Evolutionary conservation across 768 basidiomycete genomes (phyloP).

Genomic region (Xerocomellus chrysenteron): DNA sequence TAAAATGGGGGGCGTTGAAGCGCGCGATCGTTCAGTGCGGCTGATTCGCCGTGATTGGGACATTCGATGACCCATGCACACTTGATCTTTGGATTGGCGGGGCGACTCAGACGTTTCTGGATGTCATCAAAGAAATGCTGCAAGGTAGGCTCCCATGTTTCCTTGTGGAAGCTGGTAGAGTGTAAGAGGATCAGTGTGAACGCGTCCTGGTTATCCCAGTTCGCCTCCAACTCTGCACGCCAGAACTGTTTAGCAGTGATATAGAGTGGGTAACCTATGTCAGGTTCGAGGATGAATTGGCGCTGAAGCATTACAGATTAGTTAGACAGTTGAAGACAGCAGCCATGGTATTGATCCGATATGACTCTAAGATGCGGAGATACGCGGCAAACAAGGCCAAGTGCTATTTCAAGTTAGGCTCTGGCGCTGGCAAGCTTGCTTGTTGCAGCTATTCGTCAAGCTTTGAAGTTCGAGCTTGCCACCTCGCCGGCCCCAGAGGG

Average conservation of each 20-base stretch:
- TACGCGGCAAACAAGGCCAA: not conserved
- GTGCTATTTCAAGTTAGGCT: too few relatives aligned
- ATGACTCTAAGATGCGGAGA: not conserved
- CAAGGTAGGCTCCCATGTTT: constrained; percentile 67
- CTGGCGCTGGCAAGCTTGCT: too few relatives aligned
- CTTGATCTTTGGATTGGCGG: constrained; percentile 20
- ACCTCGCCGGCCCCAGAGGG: too few relatives aligned
- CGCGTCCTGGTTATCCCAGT: constrained; percentile 41
- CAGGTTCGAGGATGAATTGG: constrained; percentile 38
- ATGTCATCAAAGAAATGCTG: constrained; percentile 43
- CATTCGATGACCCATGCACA: constrained; percentile 67
- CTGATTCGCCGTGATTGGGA: constrained; percentile 70
- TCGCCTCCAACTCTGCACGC: constrained; percentile 38
- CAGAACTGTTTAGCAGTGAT: constrained; percentile 61
- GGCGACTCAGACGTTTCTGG: not conserved
- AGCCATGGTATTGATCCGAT: not conserved
- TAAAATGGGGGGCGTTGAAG: constrained; percentile 45
- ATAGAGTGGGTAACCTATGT: constrained; percentile 45
- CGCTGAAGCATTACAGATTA: constrained; percentile 22
- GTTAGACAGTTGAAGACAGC: not conserved
- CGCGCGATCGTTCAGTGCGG: constrained; percentile 47
- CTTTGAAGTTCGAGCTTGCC: too few relatives aligned
- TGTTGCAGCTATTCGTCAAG: too few relatives aligned
- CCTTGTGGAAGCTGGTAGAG: constrained; percentile 74
- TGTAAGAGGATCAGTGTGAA: constrained; percentile 63